phyloP scores from a whole-genome alignment of 352 stramenopile species.

The Globisporangium cystogenes region DNA sequence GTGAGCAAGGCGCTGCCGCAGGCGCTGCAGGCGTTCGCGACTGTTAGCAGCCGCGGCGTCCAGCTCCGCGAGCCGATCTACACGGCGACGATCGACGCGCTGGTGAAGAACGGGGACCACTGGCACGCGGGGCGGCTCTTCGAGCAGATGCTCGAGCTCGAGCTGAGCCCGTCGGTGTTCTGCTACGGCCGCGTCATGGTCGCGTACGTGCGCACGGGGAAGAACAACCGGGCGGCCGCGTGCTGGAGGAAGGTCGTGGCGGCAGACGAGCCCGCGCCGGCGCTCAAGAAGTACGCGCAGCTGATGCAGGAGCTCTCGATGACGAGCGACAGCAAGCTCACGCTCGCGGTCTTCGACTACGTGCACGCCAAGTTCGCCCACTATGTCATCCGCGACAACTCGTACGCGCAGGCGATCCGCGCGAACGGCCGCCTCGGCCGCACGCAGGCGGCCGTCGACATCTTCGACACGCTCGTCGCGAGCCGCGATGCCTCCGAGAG shows the following conservation, averaged over 20 bases:
- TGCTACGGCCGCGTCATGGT: constrained; percentile 74
- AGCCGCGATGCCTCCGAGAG: constrained; percentile 22
- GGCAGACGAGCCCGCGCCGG: constrained; percentile 32
- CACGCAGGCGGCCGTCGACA: constrained; percentile 52
- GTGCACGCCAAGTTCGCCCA: constrained; percentile 41
- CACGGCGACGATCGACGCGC: constrained; percentile 64
- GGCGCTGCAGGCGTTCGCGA: constrained; percentile 71
- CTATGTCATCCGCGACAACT: constrained; percentile 38
- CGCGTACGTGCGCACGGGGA: constrained; percentile 70
- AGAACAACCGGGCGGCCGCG: constrained; percentile 46
- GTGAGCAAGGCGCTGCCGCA: constrained; percentile 56
- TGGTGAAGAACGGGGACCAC: constrained; percentile 50
- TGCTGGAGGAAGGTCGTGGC: constrained; percentile 69
- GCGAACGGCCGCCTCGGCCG: constrained; percentile 58
- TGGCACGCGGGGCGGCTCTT: constrained; percentile 72
- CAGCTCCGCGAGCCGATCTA: constrained; percentile 65
- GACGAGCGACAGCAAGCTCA: constrained; percentile 57
- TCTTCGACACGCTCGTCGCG: constrained; percentile 68
- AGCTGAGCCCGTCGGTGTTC: constrained; percentile 58
- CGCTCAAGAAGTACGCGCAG: constrained; percentile 53
- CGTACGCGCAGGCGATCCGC: constrained; percentile 66
- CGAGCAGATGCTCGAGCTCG: constrained; percentile 63
- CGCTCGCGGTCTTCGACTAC: constrained; percentile 59
- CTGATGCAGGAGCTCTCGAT: constrained; percentile 52
- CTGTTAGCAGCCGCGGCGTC: constrained; percentile 42